Evolutionary conservation across 352 stramenopile genomes (phyloP).

Genomic region (Aphanomyces astaci): DNA sequence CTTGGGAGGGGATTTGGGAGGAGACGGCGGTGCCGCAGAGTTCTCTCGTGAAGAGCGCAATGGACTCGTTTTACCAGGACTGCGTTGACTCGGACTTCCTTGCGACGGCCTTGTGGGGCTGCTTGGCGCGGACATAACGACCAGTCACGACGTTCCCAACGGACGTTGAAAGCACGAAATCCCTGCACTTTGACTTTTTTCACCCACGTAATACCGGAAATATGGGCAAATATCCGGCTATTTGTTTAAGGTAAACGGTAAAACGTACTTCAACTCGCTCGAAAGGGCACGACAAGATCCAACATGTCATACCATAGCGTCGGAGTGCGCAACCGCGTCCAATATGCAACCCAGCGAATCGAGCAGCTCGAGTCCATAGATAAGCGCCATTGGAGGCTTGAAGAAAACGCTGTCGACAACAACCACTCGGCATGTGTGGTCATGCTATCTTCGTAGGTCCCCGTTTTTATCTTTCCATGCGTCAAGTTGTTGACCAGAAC

Average conservation of each 20-base stretch:
- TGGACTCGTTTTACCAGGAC: not conserved
- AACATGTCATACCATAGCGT: not conserved
- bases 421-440: not conserved
- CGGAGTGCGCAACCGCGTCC: not conserved
- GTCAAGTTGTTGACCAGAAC: not conserved
- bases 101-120: not conserved
- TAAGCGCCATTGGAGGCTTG: slow-evolving; percentile 2
- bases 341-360: slow-evolving; percentile 2
- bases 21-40: not conserved
- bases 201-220: not conserved
- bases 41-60: not conserved
- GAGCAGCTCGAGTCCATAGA: slow-evolving; percentile 11
- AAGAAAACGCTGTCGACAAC: slow-evolving; percentile 12
- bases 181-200: no score
- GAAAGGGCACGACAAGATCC: not conserved
- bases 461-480: not conserved
- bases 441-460: not conserved
- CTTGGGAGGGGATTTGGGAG: no score
- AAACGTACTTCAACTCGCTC: not conserved
- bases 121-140: not conserved
- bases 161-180: no score
- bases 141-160: no score
- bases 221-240: not conserved
- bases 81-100: not conserved
- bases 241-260: not conserved